Base-by-base conservation (phyloP, 2,329 filamentous ascomycete species). In the Aspergillus novofumigatus region DNA sequence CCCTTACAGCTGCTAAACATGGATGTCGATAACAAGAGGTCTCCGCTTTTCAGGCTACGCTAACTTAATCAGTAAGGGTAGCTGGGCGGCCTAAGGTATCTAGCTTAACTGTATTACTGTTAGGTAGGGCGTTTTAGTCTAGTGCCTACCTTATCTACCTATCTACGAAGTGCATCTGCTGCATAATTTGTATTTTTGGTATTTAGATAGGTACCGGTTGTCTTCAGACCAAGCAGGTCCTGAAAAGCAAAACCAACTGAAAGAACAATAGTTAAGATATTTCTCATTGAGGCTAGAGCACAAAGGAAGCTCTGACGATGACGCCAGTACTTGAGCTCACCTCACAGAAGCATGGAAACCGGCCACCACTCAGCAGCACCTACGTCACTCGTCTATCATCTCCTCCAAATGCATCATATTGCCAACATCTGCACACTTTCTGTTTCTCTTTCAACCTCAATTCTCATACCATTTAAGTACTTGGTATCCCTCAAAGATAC, bases 371-470 rank as follows among this genome's bases (percentile, higher is more conserved):
- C 44, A 60, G 60, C 59, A 60, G 59, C 59, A 65, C 63, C 64
- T 72, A 72, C 69, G 69, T 72, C 69, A 72, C 67, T 67, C 56
- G 62, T 53, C 59, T 60, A 69, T 72, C 69, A 71, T 70, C 58
- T 63, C 56, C 23, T 47, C 6, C 44, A 26, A 17, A 47, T 47
- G 44, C 44, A 47, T 47, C 44, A 47, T 47, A 14, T 59, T 45
- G 49, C 51, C 52, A 44, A 23, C 35, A 51, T 51, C 29, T 51
- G 35, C 53, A 38, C 32, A 52, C 35, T 51, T 49, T 56, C 56
- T 38, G 9, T 51, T 25, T 9, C 32, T 51, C 49, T 41, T 21
- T 21, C 26, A 20, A 48, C 35, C 25, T 41, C 28, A 51, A 47
- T 52, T 44, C 51, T 54, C 32, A 4, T 28, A 42, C 29, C 28